Evolutionary conservation across 305 asterid genomes (phyloP).

Genomic region (Fraxinus sp.): DNA sequence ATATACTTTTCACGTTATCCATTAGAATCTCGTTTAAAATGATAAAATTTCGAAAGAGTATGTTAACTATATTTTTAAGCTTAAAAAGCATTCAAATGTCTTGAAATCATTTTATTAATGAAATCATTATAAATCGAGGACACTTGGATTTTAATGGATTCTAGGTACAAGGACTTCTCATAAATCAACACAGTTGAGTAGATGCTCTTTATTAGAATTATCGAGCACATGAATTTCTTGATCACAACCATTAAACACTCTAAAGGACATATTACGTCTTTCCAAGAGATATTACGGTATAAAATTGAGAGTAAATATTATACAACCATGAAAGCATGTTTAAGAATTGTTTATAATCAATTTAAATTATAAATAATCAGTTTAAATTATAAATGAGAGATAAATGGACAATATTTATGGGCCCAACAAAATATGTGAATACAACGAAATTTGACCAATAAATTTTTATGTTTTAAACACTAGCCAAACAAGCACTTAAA

Average conservation of each 20-base stretch:
- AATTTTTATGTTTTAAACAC: too few relatives aligned
- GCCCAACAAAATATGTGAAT: not conserved
- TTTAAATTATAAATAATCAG: too few relatives aligned
- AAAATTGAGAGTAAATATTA: too few relatives aligned
- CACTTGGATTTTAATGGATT: too few relatives aligned
- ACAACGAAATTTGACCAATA: not conserved
- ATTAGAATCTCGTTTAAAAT: too few relatives aligned
- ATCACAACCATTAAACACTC: not conserved
- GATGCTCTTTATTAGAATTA: not conserved
- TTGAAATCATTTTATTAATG: too few relatives aligned
- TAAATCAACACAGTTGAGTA: not conserved
- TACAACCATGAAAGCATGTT: not conserved
- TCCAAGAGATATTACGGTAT: not conserved
- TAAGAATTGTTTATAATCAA: not conserved
- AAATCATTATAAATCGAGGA: too few relatives aligned
- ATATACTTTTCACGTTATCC: too few relatives aligned
- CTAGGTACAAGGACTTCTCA: too few relatives aligned
- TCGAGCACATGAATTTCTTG: not conserved
- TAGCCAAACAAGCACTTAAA: not conserved
- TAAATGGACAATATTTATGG: not conserved
- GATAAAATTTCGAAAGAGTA: not conserved
- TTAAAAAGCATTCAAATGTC: too few relatives aligned
- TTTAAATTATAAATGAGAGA: not conserved
- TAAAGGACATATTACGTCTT: not conserved
- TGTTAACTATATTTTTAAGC: too few relatives aligned